phyloP scores from a whole-genome alignment of 2,329 filamentous ascomycete species.

The Neofusicoccum laricinum region DNA sequence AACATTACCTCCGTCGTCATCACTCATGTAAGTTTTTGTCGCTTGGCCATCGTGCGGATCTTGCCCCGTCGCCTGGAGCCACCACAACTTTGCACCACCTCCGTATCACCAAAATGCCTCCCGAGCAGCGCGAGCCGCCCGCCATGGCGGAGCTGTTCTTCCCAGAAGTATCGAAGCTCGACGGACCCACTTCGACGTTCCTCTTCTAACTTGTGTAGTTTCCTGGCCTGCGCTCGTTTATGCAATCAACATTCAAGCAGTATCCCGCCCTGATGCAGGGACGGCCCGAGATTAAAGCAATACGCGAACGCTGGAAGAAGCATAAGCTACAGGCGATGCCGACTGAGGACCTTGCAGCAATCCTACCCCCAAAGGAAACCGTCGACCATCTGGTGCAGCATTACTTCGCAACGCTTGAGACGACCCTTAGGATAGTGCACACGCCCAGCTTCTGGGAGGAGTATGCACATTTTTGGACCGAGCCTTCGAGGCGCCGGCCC shows the following conservation, averaged over 20 bases:
- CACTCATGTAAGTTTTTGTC: conserved; percentile 27
- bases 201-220: conserved; percentile 26
- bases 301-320: conserved; percentile 18
- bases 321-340: not conserved
- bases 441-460: conserved; percentile 26
- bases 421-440: conserved; percentile 22
- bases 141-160: not conserved
- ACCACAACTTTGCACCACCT: not conserved
- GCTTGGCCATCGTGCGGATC: not conserved
- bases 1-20: conserved; percentile 35
- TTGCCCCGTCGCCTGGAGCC: not conserved
- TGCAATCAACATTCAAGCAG: conserved; percentile 21
- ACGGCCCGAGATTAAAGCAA: conserved; percentile 33
- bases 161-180: not conserved
- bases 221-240: conserved; percentile 29
- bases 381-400: conserved; percentile 12
- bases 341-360: not conserved
- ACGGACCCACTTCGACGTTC: not conserved
- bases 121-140: not conserved
- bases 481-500: conserved; percentile 15
- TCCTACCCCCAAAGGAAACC: conserved; percentile 1
- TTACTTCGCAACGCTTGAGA: conserved; percentile 13
- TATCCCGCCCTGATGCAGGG: conserved; percentile 30
- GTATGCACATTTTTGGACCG: conserved; percentile 19
- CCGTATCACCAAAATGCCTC: not conserved